phyloP scores from a whole-genome alignment of 345 rosid genomes.

The Ceriops tagal region DNA sequence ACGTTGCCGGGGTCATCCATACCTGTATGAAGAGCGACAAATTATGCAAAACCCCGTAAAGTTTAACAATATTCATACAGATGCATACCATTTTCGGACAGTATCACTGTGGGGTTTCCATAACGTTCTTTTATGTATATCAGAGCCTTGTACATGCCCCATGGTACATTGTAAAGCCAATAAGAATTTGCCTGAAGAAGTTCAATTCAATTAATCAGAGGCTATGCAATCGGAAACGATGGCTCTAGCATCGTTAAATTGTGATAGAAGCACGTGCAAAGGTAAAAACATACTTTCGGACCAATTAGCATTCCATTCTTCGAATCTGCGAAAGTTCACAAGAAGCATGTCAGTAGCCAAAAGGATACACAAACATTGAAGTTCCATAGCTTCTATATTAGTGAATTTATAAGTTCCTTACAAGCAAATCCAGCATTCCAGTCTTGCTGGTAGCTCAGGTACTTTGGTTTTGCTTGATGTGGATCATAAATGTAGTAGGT shows the following conservation, averaged over 20 bases:
- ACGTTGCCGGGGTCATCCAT: slow-evolving; percentile 93
- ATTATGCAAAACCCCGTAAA: neutral
- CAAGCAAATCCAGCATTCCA: slow-evolving; percentile 80
- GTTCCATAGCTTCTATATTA: neutral
- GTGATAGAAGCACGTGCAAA: neutral
- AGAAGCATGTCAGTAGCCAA: slow-evolving; percentile 12
- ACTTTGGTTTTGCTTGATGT: slow-evolving; percentile 40
- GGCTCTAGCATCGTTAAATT: neutral
- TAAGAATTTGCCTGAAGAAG: slow-evolving; percentile 63
- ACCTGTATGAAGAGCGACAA: slow-evolving; percentile 33
- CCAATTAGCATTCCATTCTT: slow-evolving; percentile 74
- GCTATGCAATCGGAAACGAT: neutral
- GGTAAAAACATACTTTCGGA: slow-evolving; percentile 46
- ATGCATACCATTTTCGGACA: slow-evolving; percentile 77
- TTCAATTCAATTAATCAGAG: slow-evolving; percentile 11
- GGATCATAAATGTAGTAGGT: slow-evolving; percentile 68
- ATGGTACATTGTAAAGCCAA: slow-evolving; percentile 94
- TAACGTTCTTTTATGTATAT: slow-evolving; percentile 83
- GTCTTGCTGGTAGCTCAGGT: slow-evolving; percentile 79
- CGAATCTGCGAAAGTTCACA: slow-evolving; percentile 38
- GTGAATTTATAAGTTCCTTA: slow-evolving; percentile 32
- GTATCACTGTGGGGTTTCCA: slow-evolving; percentile 78
- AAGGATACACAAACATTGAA: neutral
- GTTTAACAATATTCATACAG: neutral
- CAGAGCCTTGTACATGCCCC: slow-evolving; percentile 91